Evolutionary conservation across 345 rosid genomes (phyloP).

Genomic region (Eucalyptus pumila): DNA sequence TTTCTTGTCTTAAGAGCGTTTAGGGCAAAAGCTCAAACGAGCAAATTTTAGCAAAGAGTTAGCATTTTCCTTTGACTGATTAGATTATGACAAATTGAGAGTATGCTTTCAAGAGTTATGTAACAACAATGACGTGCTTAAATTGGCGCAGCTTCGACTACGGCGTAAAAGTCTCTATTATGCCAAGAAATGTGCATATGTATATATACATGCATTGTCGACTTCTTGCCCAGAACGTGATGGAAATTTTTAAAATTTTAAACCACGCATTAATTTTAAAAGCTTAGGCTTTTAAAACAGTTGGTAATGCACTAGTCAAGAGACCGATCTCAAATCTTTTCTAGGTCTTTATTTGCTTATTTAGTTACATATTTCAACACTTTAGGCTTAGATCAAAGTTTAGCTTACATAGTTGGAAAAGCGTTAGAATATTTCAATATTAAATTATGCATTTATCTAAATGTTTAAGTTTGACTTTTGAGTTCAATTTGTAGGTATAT

Average conservation of each 20-base stretch:
- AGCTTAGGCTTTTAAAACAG: neutral
- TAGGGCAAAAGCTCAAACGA: neutral
- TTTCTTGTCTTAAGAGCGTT: neutral
- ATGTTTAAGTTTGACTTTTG: neutral
- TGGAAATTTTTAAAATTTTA: neutral
- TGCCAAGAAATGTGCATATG: neutral
- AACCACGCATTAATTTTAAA: neutral
- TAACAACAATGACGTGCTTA: neutral
- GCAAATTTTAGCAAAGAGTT: neutral
- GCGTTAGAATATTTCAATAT: too few relatives aligned
- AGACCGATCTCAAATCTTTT: neutral
- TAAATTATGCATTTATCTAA: neutral
- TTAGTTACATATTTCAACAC: neutral
- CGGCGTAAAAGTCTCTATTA: neutral
- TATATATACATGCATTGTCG: neutral
- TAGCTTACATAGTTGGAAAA: neutral
- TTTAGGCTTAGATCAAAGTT: neutral
- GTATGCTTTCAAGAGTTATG: neutral
- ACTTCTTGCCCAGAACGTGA: neutral
- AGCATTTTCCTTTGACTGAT: neutral
- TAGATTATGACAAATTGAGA: neutral
- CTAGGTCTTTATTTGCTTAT: neutral
- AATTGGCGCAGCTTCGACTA: neutral
- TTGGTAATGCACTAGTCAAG: neutral
- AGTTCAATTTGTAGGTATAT: neutral